Conservation (phyloP, 2,329 filamentous ascomycete genomes). For the Colletotrichum sp. region DNA sequence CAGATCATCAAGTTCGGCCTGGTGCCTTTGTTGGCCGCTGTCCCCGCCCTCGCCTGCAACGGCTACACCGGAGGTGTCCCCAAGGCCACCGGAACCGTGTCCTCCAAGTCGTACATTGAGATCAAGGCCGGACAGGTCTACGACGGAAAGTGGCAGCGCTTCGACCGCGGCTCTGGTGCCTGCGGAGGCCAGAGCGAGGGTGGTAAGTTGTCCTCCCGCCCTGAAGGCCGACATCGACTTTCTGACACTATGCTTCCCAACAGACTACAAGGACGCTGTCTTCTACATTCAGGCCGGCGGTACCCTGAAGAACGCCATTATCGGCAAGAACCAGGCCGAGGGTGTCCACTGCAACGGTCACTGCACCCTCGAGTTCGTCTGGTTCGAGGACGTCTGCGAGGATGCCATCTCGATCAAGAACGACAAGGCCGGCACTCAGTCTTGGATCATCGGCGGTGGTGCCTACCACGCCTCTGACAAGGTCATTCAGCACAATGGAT, state of each 20-base stretch:
- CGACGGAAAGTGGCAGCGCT: constrained; percentile 39
- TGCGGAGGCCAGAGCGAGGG: constrained; percentile 50
- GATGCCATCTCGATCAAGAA: constrained; percentile 28
- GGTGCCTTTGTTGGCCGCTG: constrained; percentile 26
- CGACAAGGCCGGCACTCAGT: constrained; percentile 11
- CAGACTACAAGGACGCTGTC: constrained; percentile 45
- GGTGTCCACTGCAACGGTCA: constrained; percentile 49
- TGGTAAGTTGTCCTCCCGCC: constrained; percentile 22
- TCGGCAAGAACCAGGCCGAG: constrained; percentile 43
- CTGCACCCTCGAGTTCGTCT: constrained; percentile 41
- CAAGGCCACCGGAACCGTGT: constrained; percentile 28
- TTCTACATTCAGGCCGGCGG: constrained; percentile 47
- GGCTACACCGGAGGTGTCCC: constrained; percentile 36
- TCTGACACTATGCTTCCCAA: not conserved
- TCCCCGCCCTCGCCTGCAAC: constrained; percentile 33
- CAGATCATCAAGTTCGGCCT: constrained; percentile 23
- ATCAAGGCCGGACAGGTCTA: constrained; percentile 34
- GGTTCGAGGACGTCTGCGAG: constrained; percentile 31
- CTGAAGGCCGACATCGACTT: fast-evolving
- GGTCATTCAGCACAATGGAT: constrained; percentile 53
- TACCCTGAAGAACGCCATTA: constrained; percentile 51
- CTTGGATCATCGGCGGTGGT: constrained; percentile 40
- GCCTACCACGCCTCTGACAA: constrained; percentile 50
- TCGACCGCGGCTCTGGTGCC: constrained; percentile 41
- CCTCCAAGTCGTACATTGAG: constrained; percentile 27